phyloP scores from a whole-genome alignment of 805 yeast genomes.

The Monosporozyma aerobia region DNA sequence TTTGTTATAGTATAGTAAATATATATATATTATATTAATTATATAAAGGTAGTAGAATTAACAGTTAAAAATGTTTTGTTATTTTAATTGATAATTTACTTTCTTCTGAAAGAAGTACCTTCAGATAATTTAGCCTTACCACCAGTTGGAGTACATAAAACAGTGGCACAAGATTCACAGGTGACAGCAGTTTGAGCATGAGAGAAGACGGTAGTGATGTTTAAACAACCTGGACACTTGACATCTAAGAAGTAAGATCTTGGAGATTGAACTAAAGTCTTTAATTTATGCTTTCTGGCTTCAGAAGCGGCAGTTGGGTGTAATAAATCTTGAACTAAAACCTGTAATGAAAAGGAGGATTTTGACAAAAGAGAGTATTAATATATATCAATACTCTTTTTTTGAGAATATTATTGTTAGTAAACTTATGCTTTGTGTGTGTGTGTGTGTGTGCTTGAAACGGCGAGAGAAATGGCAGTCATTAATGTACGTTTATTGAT shows the following conservation, averaged over 20 bases:
- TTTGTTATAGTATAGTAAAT: neutral
- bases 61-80: neutral
- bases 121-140: conserved; percentile 99
- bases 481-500: no score
- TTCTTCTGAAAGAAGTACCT: conserved; percentile 99
- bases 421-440: neutral
- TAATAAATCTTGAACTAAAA: conserved; percentile 97
- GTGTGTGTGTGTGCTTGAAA: neutral
- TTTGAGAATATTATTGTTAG: neutral
- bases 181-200: conserved; percentile 99
- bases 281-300: conserved; percentile 93
- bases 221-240: conserved; percentile 98
- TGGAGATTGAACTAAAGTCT: conserved; percentile 95
- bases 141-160: conserved; percentile 98
- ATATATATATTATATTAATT: neutral
- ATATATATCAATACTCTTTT: neutral
- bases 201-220: conserved; percentile 98
- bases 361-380: neutral
- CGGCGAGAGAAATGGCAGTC: neutral
- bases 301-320: conserved; percentile 97
- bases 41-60: neutral
- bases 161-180: conserved; percentile 97
- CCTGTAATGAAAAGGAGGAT: conserved; percentile 36
- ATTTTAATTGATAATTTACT: conserved; percentile 43
- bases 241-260: conserved; percentile 99